These are phyloP conservation scores for Neurospora sp. DNA, from an alignment of 495 filamentous ascomycete genomes.

Conservation along the genomic window DNA sequence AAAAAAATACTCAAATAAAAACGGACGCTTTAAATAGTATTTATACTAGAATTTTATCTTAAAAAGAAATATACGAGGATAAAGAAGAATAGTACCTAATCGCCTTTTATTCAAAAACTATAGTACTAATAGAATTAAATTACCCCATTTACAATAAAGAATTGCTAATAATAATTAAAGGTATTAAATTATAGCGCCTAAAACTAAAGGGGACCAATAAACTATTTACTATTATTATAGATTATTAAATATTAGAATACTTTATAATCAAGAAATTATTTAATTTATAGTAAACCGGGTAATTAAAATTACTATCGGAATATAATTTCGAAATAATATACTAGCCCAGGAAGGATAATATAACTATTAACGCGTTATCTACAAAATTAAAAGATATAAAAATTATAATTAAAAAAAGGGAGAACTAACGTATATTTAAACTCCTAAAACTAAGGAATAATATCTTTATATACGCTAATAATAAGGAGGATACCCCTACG, in stretches of 20 bases:
- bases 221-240: background rate
- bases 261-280: background rate
- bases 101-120: background rate
- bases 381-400: background rate
- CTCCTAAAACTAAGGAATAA: background rate
- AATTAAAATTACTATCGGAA: background rate
- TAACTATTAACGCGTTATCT: background rate
- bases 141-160: background rate
- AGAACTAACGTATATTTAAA: background rate
- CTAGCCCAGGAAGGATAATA: background rate
- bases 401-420: slow-evolving; percentile 1
- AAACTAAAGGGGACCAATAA: background rate
- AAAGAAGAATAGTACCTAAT: background rate
- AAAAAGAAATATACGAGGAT: background rate
- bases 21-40: background rate
- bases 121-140: background rate
- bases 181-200: background rate
- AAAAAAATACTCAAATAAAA: background rate
- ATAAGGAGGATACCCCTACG: background rate
- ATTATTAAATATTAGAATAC: background rate
- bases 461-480: background rate
- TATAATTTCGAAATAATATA: no score
- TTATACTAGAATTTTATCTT: background rate
- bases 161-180: background rate
- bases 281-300: background rate